Conservation (phyloP, 495 filamentous ascomycete species). For the Xylaria longipes region DNA sequence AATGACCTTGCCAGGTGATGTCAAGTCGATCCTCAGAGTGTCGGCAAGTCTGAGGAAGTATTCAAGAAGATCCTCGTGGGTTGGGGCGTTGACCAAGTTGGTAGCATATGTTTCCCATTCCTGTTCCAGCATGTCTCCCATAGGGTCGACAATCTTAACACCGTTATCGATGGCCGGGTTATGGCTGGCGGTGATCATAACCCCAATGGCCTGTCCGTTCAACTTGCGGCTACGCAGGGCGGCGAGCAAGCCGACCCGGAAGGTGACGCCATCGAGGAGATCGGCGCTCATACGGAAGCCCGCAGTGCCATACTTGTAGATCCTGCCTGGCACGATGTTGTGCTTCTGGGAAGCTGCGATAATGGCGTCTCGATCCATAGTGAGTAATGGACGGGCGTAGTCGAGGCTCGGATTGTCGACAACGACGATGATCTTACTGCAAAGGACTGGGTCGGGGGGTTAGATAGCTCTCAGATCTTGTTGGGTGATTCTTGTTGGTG, state of each 20-base stretch:
- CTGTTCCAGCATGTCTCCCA: conserved; percentile 96
- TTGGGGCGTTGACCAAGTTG: conserved; percentile 79
- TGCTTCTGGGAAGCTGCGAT: conserved; percentile 68
- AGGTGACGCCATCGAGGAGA: conserved; percentile 87
- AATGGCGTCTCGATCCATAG: conserved; percentile 51
- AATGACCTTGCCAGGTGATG: conserved; percentile 76
- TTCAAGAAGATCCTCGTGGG: conserved; percentile 73
- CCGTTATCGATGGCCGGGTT: conserved; percentile 97
- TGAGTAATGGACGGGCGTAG: conserved; percentile 29
- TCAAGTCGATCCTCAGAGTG: conserved; percentile 75
- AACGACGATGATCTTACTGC: conserved; percentile 11
- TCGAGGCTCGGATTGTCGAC: neutral
- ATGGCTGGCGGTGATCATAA: conserved; percentile 99
- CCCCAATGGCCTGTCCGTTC: conserved; percentile 87
- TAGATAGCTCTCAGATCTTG: neutral
- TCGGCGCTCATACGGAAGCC: conserved; percentile 70
- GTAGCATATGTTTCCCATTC: conserved; percentile 93
- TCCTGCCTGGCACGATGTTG: conserved; percentile 70
- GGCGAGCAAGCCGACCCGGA: conserved; percentile 87
- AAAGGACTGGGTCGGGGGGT: neutral
- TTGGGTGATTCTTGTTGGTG: neutral
- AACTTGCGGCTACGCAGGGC: conserved; percentile 89
- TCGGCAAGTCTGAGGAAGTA: conserved; percentile 75
- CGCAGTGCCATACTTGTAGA: conserved; percentile 94
- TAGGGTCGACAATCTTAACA: conserved; percentile 96